Conservation (phyloP, 805 yeast species). For the Wickerhamomyces xylosicus region DNA sequence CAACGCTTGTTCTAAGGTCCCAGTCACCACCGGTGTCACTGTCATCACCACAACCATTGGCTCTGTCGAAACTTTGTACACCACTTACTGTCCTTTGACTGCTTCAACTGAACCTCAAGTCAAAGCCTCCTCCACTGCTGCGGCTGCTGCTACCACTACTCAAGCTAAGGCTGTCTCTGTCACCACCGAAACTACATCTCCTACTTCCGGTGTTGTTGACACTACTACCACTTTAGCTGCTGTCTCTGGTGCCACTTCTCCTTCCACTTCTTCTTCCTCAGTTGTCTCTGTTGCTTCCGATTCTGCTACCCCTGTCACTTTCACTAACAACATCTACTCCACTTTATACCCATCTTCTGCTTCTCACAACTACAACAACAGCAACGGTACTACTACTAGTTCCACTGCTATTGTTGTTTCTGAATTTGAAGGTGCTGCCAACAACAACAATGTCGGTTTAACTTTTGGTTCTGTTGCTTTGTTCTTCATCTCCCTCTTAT, state of each 20-base stretch:
- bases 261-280: slow-evolving; percentile 1
- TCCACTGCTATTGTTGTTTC: background rate
- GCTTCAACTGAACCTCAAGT: background rate
- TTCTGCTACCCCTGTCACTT: background rate
- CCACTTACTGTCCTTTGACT: slow-evolving; percentile 10
- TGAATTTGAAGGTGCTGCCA: background rate
- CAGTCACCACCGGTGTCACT: slow-evolving; percentile 11
- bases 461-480: background rate
- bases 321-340: background rate
- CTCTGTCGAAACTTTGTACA: slow-evolving; percentile 7
- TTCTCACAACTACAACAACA: slow-evolving; percentile 1
- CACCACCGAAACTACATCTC: background rate
- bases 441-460: background rate
- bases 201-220: background rate
- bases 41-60: slow-evolving; percentile 5
- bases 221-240: background rate
- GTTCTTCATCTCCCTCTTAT: background rate
- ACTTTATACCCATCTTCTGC: background rate
- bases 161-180: background rate
- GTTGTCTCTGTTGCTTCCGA: background rate
- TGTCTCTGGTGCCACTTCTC: background rate
- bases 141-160: background rate
- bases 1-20: slow-evolving; percentile 5
- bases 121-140: background rate
- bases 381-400: background rate